Evolutionary conservation across 2,329 filamentous ascomycete species (phyloP).

Genomic region (Botryotinia convoluta): DNA sequence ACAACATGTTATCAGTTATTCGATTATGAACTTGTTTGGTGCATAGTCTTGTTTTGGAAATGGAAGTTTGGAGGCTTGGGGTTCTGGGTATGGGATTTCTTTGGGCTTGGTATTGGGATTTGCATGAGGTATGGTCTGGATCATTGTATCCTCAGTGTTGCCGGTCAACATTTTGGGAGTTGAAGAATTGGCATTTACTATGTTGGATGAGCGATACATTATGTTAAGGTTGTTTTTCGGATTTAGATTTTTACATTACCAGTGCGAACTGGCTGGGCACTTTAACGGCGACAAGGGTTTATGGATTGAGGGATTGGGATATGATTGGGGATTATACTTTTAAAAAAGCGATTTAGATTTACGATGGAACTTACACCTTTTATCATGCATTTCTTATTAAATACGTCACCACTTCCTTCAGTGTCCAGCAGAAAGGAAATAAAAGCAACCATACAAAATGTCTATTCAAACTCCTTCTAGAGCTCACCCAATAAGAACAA

Average conservation of each 20-base stretch:
- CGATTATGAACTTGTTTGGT: neutral
- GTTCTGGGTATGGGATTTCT: neutral
- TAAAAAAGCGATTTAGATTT: neutral
- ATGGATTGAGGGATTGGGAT: neutral
- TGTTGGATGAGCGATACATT: neutral
- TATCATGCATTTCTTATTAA: neutral
- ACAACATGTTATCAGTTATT: neutral
- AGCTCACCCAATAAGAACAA: neutral
- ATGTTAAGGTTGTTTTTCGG: neutral
- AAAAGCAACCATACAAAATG: neutral
- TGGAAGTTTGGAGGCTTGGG: neutral
- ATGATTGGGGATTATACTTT: neutral
- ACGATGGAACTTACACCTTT: neutral
- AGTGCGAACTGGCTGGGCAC: slow-evolving; percentile 8
- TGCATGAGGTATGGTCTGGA: neutral
- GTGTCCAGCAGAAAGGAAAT: neutral
- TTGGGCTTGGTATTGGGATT: neutral
- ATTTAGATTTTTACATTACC: slow-evolving; percentile 11
- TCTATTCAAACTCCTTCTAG: neutral
- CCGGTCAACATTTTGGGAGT: neutral
- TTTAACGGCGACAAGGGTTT: neutral
- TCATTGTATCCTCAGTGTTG: neutral
- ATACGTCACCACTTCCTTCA: neutral
- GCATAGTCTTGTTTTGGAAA: neutral
- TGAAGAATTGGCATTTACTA: neutral